Evolutionary conservation across 2,329 filamentous ascomycete genomes (phyloP), one percentile per base, ranked within the genome.

Genomic region (Colletotrichum theobromicola): DNA sequence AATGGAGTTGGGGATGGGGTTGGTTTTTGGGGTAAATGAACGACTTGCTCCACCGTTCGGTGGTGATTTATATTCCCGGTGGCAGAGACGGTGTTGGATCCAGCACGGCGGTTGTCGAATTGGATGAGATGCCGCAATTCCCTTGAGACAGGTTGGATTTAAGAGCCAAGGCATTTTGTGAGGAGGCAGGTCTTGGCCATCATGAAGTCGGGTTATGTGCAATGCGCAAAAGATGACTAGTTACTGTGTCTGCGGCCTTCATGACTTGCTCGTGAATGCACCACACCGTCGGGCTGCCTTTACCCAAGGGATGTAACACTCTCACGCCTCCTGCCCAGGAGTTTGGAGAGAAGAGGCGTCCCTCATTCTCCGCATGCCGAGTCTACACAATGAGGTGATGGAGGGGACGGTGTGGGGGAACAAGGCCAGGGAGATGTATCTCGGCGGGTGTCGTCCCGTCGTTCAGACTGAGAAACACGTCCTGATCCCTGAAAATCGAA

Each of bases 361-460:
- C 26, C 53, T 70, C 67, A 63, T 70, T 64, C 65, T 63, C 69
- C 63, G 63, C 55, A 32, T 10, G 13, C n/a, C 50, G 34, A 50
- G 42, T 21, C 42, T 50, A 50, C 42, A n/a, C n/a, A n/a, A n/a
- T n/a, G n/a, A n/a, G 62, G 30, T 10, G 7, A 1, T 37, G 64
- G 18, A n/a, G 34, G 66, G 55, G 18, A 60, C 6, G 53, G 55
- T 60, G 67, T 62, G 66, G 46, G 60, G 30, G 42, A 57, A 15
- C 28, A 37, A 2, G 60, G 32, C 24, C 61, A 50, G 26, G 79
- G 75, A 79, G 77, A 79, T 76, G 74, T 67, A 76, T 77, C 76
- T 77, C 76, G 75, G 76, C 76, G 76, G 69, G 50, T 72, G 76
- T 76, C 61, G 69, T 65, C 76, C 75, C 76, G 76, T 76, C 61